A percentile compares a stretch with the other conserved stretches of the same genome.
phyloP scores from a whole-genome alignment of 2,329 filamentous ascomycete species.

The Aspergillus glaucus region DNA sequence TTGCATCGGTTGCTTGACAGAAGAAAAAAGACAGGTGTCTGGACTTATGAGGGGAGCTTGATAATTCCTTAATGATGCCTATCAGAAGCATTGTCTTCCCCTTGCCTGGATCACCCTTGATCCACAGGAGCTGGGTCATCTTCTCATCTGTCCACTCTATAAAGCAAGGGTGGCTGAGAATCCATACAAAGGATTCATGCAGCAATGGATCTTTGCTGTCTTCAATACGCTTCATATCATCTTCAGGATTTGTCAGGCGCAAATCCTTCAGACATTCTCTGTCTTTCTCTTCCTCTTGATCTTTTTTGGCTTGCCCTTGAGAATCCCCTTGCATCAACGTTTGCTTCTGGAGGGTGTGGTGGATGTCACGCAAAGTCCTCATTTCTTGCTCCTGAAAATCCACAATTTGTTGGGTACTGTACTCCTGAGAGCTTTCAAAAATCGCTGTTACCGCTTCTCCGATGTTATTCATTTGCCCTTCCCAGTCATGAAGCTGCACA shows the following conservation, averaged over 20 bases:
- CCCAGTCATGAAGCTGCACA: not conserved
- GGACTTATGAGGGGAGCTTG: not conserved
- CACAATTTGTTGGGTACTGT: not conserved
- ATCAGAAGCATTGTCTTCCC: conserved; percentile 15
- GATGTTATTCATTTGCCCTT: not conserved
- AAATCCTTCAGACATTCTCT: not conserved
- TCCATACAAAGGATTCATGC: not conserved
- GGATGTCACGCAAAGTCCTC: not conserved
- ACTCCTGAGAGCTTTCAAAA: not conserved
- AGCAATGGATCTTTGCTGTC: conserved; percentile 12
- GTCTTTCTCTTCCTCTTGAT: not conserved
- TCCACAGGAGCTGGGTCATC: conserved; percentile 7
- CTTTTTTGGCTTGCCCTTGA: not conserved
- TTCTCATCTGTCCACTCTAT: not conserved
- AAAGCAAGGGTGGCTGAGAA: not conserved
- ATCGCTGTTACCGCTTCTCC: not conserved
- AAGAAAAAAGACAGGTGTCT: conserved; percentile 23
- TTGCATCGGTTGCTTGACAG: conserved; percentile 22
- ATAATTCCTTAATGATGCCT: conserved; percentile 9
- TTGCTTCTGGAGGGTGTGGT: not conserved
- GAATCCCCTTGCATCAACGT: not conserved
- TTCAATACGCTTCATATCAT: conserved; percentile 18
- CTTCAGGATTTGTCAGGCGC: conserved; percentile 7
- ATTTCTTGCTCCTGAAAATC: not conserved
- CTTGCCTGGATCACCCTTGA: conserved; percentile 11